Conservation (phyloP, 163 green algal species). For the Chlorella variabilis region DNA sequence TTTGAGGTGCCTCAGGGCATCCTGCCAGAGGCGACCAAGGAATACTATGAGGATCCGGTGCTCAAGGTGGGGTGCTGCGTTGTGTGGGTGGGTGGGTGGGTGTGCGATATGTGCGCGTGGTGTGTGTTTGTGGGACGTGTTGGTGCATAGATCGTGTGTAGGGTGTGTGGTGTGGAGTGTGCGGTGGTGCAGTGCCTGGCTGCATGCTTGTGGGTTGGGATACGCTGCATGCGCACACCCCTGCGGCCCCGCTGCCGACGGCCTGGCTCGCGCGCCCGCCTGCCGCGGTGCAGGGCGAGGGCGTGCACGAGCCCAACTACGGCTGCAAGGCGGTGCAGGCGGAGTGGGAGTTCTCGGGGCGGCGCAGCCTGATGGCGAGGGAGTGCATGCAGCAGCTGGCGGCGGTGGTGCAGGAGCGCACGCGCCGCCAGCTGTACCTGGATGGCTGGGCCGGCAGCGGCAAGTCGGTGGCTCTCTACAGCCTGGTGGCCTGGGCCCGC, state of each 20-base stretch:
- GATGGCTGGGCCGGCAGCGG: slow-evolving; percentile 65
- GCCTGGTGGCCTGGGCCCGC: slow-evolving; percentile 64
- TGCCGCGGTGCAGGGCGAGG: slow-evolving; percentile 33
- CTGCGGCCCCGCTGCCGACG: too few relatives aligned
- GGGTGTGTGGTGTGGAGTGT: too few relatives aligned
- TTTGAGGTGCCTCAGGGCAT: slow-evolving; percentile 30
- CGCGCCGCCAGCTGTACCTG: slow-evolving; percentile 53
- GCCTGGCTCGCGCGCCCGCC: too few relatives aligned
- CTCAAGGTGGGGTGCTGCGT: slow-evolving; percentile 2
- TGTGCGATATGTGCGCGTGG: not conserved
- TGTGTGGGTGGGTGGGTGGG: not conserved
- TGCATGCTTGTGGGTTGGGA: too few relatives aligned
- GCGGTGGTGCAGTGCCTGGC: too few relatives aligned
- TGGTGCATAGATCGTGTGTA: not conserved
- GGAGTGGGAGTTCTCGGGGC: slow-evolving; percentile 51
- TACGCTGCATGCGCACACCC: too few relatives aligned
- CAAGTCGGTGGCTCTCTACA: slow-evolving; percentile 75
- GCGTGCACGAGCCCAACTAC: slow-evolving; percentile 47
- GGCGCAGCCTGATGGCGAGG: slow-evolving; percentile 56
- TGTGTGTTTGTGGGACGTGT: not conserved
- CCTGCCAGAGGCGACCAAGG: slow-evolving; percentile 37
- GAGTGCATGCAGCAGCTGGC: slow-evolving; percentile 47
- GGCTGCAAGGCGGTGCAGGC: slow-evolving; percentile 51
- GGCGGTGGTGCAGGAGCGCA: not conserved
- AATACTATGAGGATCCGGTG: slow-evolving; percentile 49